phyloP scores from a whole-genome alignment of 1,284 basidiomycete genomes.

The Leccinum colubrinum region DNA sequence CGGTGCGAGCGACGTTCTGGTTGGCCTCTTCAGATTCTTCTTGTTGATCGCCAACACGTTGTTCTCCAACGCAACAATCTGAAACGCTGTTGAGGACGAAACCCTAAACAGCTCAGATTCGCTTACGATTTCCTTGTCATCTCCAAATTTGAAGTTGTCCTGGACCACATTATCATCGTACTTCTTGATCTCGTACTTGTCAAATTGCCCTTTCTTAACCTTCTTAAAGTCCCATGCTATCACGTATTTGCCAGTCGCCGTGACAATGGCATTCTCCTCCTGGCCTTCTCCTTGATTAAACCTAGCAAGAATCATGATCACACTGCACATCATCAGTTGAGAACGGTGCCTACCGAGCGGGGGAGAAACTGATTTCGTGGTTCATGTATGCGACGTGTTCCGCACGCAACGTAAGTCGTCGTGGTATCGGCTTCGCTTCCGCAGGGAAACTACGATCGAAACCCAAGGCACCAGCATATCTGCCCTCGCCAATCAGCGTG shows the following conservation, averaged over 20 bases:
- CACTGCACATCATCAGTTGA: not conserved
- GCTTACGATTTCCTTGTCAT: conserved; percentile 90
- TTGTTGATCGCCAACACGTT: conserved; percentile 95
- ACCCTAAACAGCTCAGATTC: conserved; percentile 9
- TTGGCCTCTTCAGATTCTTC: conserved; percentile 86
- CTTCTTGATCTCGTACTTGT: conserved; percentile 96
- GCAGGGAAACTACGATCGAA: conserved; percentile 98
- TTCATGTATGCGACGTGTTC: conserved; percentile 98
- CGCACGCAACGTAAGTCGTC: conserved; percentile 83
- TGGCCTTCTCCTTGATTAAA: conserved; percentile 90
- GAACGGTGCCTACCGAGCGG: conserved; percentile 65
- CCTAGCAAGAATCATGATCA: conserved; percentile 40
- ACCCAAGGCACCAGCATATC: conserved; percentile 83
- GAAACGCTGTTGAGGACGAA: conserved; percentile 6
- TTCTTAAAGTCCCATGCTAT: conserved; percentile 96
- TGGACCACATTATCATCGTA: conserved; percentile 95
- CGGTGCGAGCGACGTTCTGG: conserved; percentile 72
- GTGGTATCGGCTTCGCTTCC: conserved; percentile 89
- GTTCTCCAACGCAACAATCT: conserved; percentile 94
- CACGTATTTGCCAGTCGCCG: conserved; percentile 93
- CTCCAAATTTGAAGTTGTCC: conserved; percentile 94
- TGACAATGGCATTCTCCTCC: conserved; percentile 94
- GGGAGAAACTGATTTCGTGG: conserved; percentile 85
- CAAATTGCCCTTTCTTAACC: conserved; percentile 88
- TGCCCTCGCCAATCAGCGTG: conserved; percentile 90